These are phyloP conservation scores for Purshia tridentata DNA, from an alignment of 306 rosid species.

Conservation along the genomic window DNA sequence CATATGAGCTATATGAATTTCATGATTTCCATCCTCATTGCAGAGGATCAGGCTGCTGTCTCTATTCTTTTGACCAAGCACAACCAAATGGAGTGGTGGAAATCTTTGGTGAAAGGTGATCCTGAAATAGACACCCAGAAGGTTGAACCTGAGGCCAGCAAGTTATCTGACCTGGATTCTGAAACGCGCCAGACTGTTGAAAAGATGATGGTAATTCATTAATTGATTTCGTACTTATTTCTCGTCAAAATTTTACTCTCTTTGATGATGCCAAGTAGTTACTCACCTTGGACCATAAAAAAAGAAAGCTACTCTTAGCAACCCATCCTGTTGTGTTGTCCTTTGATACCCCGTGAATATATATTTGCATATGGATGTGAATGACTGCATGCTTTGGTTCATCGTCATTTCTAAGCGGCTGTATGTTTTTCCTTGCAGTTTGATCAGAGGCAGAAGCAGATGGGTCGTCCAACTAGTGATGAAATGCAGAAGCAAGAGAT, in stretches of 20 bases:
- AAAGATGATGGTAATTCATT: slow-evolving; percentile 81
- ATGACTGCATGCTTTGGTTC: background rate
- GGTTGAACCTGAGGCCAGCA: slow-evolving; percentile 91
- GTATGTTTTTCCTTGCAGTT: slow-evolving; percentile 44
- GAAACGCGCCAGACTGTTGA: slow-evolving; percentile 88
- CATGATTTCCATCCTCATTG: slow-evolving; percentile 17
- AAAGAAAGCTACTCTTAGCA: background rate
- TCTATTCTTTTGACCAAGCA: slow-evolving; percentile 92
- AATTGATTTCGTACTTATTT: background rate
- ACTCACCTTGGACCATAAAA: background rate
- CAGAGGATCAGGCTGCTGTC: slow-evolving; percentile 83
- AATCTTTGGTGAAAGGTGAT: slow-evolving; percentile 78
- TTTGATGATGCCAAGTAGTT: background rate
- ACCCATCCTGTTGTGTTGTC: background rate
- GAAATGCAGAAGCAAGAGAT: slow-evolving; percentile 79
- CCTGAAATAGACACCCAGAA: slow-evolving; percentile 89
- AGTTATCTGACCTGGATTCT: slow-evolving; percentile 79
- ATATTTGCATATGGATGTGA: background rate
- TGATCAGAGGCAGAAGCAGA: slow-evolving; percentile 86
- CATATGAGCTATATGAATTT: background rate
- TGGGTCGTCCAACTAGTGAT: slow-evolving; percentile 92
- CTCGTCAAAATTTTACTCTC: too few species aligned
- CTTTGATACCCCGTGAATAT: background rate
- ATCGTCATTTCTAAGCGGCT: background rate
- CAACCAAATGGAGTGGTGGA: slow-evolving; percentile 99